A percentile compares a stretch with the other conserved stretches of the same genome.
These are phyloP conservation scores for Dittrichia graveolens DNA, from an alignment of 129 eudicot genomes.

Conservation along the genomic window DNA sequence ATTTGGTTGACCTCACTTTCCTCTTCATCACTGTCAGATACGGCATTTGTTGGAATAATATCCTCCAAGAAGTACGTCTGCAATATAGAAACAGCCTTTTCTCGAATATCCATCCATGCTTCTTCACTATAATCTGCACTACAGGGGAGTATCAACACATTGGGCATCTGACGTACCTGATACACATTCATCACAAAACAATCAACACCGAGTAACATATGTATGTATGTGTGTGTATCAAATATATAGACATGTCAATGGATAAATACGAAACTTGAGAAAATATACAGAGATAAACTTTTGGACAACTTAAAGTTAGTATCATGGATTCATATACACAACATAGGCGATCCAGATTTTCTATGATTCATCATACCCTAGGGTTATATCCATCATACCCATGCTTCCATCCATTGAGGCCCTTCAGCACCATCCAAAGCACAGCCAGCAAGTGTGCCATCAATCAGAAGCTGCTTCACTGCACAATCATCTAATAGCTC, in stretches of 20 bases:
- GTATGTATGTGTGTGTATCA: too few relatives aligned
- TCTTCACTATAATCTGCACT: conserved; percentile 99
- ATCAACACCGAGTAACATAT: conserved; percentile 5
- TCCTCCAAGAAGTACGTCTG: conserved; percentile 77
- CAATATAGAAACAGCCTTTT: conserved; percentile 78
- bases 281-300: too few relatives aligned
- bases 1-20: conserved; percentile 59
- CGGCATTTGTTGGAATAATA: conserved; percentile 60
- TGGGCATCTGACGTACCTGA: conserved; percentile 99
- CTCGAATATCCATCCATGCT: conserved; percentile 98
- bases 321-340: not conserved
- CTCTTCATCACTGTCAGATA: conserved; percentile 83
- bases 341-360: not conserved
- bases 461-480: conserved; percentile 88
- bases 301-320: too few relatives aligned
- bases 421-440: conserved; percentile 97
- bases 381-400: conserved; percentile 69
- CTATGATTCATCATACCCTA: conserved; percentile 40
- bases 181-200: conserved; percentile 9
- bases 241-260: too few relatives aligned
- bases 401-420: conserved; percentile 99
- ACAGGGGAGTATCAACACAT: conserved; percentile 92
- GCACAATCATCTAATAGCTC: conserved; percentile 96
- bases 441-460: conserved; percentile 92
- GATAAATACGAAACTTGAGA: too few relatives aligned